These are phyloP conservation scores for Mariannaea sp. DNA, from an alignment of 2,329 filamentous ascomycete species.

Conservation along the genomic window DNA sequence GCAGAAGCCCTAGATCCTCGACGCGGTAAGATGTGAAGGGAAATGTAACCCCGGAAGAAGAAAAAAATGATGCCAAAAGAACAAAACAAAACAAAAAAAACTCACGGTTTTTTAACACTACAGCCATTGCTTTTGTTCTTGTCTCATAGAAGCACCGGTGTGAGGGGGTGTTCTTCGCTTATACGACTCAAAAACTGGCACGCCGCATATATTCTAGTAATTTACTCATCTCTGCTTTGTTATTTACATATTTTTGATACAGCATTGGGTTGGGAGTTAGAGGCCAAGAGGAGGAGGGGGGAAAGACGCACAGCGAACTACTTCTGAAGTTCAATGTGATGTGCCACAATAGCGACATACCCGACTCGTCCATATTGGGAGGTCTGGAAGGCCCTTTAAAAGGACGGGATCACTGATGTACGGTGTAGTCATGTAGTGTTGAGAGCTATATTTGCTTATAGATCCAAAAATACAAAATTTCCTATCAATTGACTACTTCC, in stretches of 20 bases:
- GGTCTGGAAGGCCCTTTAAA: no score
- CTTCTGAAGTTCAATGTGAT: background rate
- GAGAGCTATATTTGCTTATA: slow-evolving; percentile 2
- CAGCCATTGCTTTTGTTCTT: background rate
- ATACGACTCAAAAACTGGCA: no score
- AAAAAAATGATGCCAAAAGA: background rate
- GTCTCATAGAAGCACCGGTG: no score
- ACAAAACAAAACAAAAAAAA: no score
- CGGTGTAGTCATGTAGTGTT: slow-evolving; percentile 3
- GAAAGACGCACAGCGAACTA: slow-evolving; percentile 17
- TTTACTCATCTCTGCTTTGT: slow-evolving; percentile 14
- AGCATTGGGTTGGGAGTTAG: slow-evolving; percentile 36
- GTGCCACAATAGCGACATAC: slow-evolving; percentile 14
- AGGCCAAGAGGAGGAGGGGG: no score
- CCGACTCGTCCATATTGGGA: slow-evolving; percentile 8
- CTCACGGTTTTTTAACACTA: no score
- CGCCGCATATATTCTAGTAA: slow-evolving; percentile 20
- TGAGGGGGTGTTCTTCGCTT: no score
- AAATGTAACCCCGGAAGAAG: background rate
- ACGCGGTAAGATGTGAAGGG: slow-evolving; percentile 58
- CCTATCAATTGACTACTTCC: slow-evolving; percentile 15
- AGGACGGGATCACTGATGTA: background rate
- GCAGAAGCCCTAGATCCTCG: slow-evolving; percentile 83
- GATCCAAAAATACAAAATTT: slow-evolving; percentile 12
- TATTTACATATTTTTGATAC: slow-evolving; percentile 25